phyloP scores from a whole-genome alignment of 2,329 filamentous ascomycete species.

The Fusarium hostae region DNA sequence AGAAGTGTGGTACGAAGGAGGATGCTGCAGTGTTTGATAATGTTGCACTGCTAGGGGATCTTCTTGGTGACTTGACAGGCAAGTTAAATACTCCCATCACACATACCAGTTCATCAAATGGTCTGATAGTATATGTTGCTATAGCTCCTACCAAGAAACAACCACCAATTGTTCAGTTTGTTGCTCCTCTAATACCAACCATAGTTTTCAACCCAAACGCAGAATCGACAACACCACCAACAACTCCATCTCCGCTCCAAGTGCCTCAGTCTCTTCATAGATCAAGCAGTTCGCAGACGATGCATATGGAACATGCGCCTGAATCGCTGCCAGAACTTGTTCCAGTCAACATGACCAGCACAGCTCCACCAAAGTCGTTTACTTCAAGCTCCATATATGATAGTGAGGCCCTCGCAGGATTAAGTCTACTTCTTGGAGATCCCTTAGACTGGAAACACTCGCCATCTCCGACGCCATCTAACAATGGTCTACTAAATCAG shows the following conservation, averaged over 20 bases:
- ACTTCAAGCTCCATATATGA: not conserved
- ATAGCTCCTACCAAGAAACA: not conserved
- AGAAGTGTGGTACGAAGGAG: not conserved
- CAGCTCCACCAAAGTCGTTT: not conserved
- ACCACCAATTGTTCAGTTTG: not conserved
- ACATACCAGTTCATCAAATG: not conserved
- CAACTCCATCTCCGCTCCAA: not conserved
- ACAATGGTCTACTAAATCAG: not conserved
- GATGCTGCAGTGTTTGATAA: conserved; percentile 25
- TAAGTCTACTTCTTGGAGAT: conserved; percentile 19
- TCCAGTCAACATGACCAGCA: conserved; percentile 9
- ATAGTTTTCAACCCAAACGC: not conserved
- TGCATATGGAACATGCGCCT: not conserved
- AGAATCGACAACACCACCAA: not conserved
- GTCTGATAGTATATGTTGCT: not conserved
- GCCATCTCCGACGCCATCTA: not conserved
- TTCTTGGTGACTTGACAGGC: conserved; percentile 20
- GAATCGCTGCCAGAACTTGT: conserved; percentile 22
- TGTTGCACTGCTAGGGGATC: conserved; percentile 32
- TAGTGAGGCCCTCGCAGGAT: conserved; percentile 3
- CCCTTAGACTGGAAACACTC: not conserved
- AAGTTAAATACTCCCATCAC: not conserved
- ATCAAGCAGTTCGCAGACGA: conserved; percentile 1
- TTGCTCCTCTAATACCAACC: not conserved
- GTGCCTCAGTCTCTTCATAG: not conserved